Evolutionary conservation across 1,139 yeast species (phyloP).

Genomic region (Nakaseomyces glabratus): DNA sequence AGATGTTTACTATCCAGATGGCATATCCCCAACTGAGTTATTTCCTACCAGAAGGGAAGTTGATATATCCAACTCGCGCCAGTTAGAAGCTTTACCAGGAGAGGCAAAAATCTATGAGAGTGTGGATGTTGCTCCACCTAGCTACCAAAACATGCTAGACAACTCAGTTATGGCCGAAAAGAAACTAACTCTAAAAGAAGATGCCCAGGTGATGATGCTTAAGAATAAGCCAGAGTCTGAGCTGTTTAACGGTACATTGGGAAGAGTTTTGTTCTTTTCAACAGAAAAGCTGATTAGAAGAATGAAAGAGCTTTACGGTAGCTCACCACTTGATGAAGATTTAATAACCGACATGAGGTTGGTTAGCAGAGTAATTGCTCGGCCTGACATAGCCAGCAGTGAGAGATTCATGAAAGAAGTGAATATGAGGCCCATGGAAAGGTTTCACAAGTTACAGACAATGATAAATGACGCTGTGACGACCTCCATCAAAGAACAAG

Average conservation of each 20-base stretch:
- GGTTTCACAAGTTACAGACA: conserved; percentile 26
- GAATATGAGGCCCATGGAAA: conserved; percentile 16
- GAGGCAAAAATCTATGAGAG: conserved; percentile 37
- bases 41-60: conserved; percentile 73
- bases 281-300: conserved; percentile 22
- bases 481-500: conserved; percentile 23
- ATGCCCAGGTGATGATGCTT: conserved; percentile 93
- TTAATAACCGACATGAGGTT: conserved; percentile 29
- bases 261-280: conserved; percentile 47
- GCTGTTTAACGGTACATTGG: conserved; percentile 86
- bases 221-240: conserved; percentile 72
- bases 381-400: conserved; percentile 18
- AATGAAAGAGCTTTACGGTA: conserved; percentile 19
- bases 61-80: conserved; percentile 50
- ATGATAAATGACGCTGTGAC: conserved; percentile 33
- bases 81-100: conserved; percentile 43
- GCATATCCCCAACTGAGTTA: conserved; percentile 71
- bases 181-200: conserved; percentile 55
- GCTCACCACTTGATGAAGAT: conserved; percentile 17
- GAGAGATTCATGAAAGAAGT: conserved; percentile 22
- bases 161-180: conserved; percentile 59
- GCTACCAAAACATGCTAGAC: conserved; percentile 35
- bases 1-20: conserved; percentile 53
- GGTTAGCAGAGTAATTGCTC: conserved; percentile 29
- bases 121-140: conserved; percentile 36